Base-by-base conservation (phyloP, 78 protist species). In the Tieghemostelium lacteum region DNA sequence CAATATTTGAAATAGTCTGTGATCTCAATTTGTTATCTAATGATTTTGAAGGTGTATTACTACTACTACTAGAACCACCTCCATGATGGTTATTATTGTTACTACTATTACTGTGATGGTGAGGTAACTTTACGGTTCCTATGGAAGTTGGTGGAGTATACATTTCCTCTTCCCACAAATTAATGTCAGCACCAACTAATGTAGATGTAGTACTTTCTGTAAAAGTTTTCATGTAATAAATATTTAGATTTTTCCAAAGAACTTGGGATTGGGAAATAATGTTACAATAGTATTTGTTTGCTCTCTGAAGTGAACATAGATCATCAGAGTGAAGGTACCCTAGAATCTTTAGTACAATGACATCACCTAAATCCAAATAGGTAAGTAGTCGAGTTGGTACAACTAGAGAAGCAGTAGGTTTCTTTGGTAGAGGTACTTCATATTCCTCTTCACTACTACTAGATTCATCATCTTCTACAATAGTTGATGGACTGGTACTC, bases 121-220 rank as follows among this genome's bases (percentile, higher is more conserved):
- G 20, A 24, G 14, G 57, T 3, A 7, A 29, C 14, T 31, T 71
- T 42, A 17, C 55, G 5, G 4, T 22, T 14, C 26, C 5, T 16
- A 17, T 64, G 22, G 12, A 10, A 7, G 42, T 28, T 4, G 3
- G 67, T 61, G 36, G 29, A 17, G 31, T 5, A 2, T 45, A 7
- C 65, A 83, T 8, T 17, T 78, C 88, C 8, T 78, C 88, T 3
- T 78, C 88, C 88, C 88, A 78, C 3, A 78, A 36, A 66, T 66
- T 64, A 31, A 78, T 71, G 39, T 78, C 88, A 50, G 7, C 33
- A 36, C 61, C 49, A 39, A 63, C 87, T 50, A 36, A 0, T 28
- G 40, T n/a, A 45, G 26, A 31, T 17, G 3, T 20, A 49, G 16
- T 29, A 37, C 22, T 28, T 20, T 40, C 39, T 54, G 31, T 72